Percentiles rank a stretch among this genome's conserved stretches.
Conservation (phyloP, 2,329 filamentous ascomycete genomes). For the Emericellopsis cladophorae region DNA sequence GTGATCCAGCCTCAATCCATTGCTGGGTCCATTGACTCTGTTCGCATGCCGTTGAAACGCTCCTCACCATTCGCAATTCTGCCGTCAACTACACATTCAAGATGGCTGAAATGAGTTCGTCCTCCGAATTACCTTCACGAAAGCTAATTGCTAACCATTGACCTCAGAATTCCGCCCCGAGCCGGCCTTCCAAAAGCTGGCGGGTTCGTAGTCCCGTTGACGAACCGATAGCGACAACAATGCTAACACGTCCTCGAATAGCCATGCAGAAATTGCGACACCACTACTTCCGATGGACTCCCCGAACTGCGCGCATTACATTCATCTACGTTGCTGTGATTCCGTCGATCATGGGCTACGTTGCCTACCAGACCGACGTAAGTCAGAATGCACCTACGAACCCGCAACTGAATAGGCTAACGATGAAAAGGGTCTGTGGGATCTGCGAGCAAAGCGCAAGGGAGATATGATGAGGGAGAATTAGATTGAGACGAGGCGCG, state of each 20-base stretch:
- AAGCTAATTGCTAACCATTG: conserved; percentile 11
- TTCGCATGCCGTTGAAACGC: background rate
- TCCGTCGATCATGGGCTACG: conserved; percentile 55
- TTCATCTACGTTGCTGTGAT: conserved; percentile 66
- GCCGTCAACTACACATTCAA: conserved; percentile 12
- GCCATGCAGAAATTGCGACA: conserved; percentile 76
- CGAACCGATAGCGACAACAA: conserved; percentile 9
- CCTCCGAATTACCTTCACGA: background rate
- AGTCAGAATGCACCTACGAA: conserved; percentile 26
- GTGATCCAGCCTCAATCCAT: background rate
- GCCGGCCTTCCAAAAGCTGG: conserved; percentile 24
- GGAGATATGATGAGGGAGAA: conserved; percentile 56
- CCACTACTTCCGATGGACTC: conserved; percentile 93
- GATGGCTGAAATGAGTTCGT: conserved; percentile 26
- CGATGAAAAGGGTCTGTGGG: conserved; percentile 61
- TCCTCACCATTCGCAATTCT: conserved; percentile 4
- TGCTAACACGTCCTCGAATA: conserved; percentile 20
- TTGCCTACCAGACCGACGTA: conserved; percentile 77
- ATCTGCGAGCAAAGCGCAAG: conserved; percentile 76
- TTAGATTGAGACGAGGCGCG: background rate
- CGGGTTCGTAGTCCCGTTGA: conserved; percentile 2
- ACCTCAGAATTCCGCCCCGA: conserved; percentile 26
- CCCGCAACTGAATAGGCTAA: background rate
- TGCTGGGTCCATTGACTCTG: background rate
- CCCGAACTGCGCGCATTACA: conserved; percentile 65